A percentile compares a stretch with the other conserved stretches of the same genome.
Evolutionary conservation across 768 basidiomycete genomes (phyloP).

Genomic region (Rhizopogon rudus): DNA sequence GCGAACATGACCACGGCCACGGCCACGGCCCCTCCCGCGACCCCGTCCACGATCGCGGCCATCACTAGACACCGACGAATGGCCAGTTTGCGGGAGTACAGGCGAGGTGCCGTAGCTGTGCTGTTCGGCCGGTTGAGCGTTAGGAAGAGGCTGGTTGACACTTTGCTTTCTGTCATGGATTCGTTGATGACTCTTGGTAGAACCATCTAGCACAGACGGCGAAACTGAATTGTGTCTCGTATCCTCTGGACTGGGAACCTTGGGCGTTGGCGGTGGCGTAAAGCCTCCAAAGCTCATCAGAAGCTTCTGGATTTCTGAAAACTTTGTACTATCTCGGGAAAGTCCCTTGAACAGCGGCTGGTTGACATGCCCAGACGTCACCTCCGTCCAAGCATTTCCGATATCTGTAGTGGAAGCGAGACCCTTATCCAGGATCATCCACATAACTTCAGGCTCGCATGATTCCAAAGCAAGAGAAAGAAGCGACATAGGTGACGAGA

Average conservation of each 20-base stretch:
- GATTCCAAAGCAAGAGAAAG: slow-evolving; percentile 58
- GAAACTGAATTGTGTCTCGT: slow-evolving; percentile 5
- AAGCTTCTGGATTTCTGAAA: slow-evolving; percentile 47
- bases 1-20: slow-evolving; percentile 35
- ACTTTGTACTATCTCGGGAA: slow-evolving; percentile 29
- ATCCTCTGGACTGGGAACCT: slow-evolving; percentile 6
- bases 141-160: background rate
- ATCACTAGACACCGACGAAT: slow-evolving; percentile 8
- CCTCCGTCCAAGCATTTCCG: slow-evolving; percentile 44
- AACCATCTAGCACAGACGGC: background rate
- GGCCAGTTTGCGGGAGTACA: slow-evolving; percentile 10
- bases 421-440: slow-evolving; percentile 56
- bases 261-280: slow-evolving; percentile 38
- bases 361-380: slow-evolving; percentile 33
- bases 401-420: slow-evolving; percentile 47
- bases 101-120: background rate
- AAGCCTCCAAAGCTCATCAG: slow-evolving; percentile 48
- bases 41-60: slow-evolving; percentile 31
- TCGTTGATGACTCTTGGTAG: slow-evolving; percentile 8
- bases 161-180: background rate
- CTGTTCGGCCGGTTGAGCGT: background rate
- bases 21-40: slow-evolving; percentile 32
- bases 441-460: slow-evolving; percentile 57
- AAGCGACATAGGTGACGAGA: slow-evolving; percentile 35
- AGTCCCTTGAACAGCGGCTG: slow-evolving; percentile 18